Evolutionary conservation across 306 rosid genomes (phyloP), one percentile per base, ranked within the genome.

Genomic region (Nissolia schottii): DNA sequence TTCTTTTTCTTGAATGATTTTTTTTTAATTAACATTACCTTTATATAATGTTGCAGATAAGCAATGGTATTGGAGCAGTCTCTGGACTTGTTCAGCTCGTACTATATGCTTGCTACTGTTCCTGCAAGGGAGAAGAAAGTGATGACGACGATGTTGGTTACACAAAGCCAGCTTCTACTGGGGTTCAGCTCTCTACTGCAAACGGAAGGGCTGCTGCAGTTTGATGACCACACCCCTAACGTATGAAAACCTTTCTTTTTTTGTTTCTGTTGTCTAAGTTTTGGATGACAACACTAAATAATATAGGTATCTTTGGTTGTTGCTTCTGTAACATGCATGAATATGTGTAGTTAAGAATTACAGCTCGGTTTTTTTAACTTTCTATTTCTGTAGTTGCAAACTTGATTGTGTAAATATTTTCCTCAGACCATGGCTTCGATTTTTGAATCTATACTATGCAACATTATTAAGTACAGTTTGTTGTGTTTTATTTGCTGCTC

Each of bases 61-160:
- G 98, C 80, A 92, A 90, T 11, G 41, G 92, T 6, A 22, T 92
- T 0, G 98, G 96, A 19, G 89, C 87, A 54, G 0, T 86, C 2
- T 79, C 85, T 19, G 96, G 96, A 15, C 27, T 79, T 0, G 0
- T 77, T 56, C 95, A 92, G 64, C 90, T 92, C 27, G 8, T 73
- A 8, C 50, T 92, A 4, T 86, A 83, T 68, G 89, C 78, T 43
- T 59, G 35, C 3, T 92, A 73, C 76, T 76, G 8, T 15, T 57
- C 35, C 1, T 4, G 16, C 23, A 79, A 77, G 35, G 76, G 65
- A 24, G 31, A 62, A 6, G 60, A 32, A 0, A 59, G 50, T 0
- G 48, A 51, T 2, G 76, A 5, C 0, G 64, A 22, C 32, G 23
- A 5, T 59, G 70, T 48, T 46, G 6, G 22, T 43, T 66, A 46